These are phyloP conservation scores for Amaranthus hypochondriacus DNA, from an alignment of 148 eudicot species.

Conservation along the genomic window DNA sequence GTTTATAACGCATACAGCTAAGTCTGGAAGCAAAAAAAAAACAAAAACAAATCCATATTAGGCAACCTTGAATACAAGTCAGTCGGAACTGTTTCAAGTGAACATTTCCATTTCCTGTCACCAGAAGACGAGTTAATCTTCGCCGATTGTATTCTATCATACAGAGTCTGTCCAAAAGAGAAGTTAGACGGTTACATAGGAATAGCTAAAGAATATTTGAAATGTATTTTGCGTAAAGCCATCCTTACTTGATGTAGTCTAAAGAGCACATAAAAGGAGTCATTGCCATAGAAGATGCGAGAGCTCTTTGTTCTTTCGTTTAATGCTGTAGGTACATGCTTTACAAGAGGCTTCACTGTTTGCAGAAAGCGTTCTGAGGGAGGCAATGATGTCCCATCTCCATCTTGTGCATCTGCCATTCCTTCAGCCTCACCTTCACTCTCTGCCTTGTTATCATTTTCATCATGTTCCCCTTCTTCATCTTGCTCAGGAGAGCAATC, in stretches of 20 bases:
- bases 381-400: constrained; percentile 38
- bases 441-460: constrained; percentile 55
- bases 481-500: constrained; percentile 60
- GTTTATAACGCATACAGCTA: constrained; percentile 3
- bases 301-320: constrained; percentile 35
- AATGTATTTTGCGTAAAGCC: neutral
- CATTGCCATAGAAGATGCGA: constrained; percentile 74
- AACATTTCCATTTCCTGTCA: constrained; percentile 69
- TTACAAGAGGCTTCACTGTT: constrained; percentile 62
- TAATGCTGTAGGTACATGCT: constrained; percentile 38
- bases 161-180: constrained; percentile 52
- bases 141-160: constrained; percentile 77
- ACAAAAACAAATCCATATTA: constrained; percentile 10
- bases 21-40: constrained; percentile 1
- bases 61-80: constrained; percentile 66
- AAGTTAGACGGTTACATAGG: neutral
- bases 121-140: constrained; percentile 57
- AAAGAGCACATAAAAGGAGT: constrained; percentile 78
- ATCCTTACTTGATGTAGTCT: constrained; percentile 79
- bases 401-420: constrained; percentile 53
- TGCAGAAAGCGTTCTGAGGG: constrained; percentile 42
- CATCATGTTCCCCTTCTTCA: constrained; percentile 49
- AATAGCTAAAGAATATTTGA: neutral
- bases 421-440: constrained; percentile 81
- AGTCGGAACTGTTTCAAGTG: constrained; percentile 42